Percentiles rank a stretch among this genome's conserved stretches.
Conservation (phyloP, 2,329 filamentous ascomycete genomes). For the Emmonsiellopsis sp. region DNA sequence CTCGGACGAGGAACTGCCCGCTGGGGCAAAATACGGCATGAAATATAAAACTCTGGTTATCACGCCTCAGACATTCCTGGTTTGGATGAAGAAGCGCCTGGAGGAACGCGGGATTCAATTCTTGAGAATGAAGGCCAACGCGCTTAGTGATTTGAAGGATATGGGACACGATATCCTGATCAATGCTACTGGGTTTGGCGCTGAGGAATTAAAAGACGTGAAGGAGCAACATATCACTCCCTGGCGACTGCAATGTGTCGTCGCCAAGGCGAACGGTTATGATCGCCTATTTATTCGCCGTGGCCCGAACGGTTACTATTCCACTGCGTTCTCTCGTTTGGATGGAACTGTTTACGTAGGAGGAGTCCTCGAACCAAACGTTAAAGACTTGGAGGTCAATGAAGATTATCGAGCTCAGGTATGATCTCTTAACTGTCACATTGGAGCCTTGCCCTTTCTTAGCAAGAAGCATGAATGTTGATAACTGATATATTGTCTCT, state of each 20-base stretch:
- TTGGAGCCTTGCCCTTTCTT: neutral
- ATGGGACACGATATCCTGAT: neutral
- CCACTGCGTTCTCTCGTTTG: neutral
- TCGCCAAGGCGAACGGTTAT: neutral
- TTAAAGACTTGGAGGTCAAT: neutral
- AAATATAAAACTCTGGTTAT: neutral
- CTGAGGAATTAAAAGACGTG: neutral
- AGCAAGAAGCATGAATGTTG: too few species aligned
- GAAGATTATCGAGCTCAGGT: too few species aligned
- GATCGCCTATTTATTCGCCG: neutral
- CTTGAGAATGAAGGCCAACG: neutral
- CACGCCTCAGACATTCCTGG: neutral
- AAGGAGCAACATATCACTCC: neutral
- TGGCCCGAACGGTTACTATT: neutral
- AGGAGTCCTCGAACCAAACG: neutral
- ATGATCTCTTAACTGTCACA: neutral
- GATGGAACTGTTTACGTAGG: neutral
- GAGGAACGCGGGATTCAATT: neutral
- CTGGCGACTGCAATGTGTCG: neutral
- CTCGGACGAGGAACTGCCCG: constrained; percentile 9
- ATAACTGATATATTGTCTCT: too few species aligned
- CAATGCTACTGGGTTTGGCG: neutral
- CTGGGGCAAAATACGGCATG: constrained; percentile 13
- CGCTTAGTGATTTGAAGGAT: neutral
- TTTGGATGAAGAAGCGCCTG: neutral